Evolutionary conservation across 441 rosid species (phyloP).

Genomic region (Rhodomyrtus psidioides): DNA sequence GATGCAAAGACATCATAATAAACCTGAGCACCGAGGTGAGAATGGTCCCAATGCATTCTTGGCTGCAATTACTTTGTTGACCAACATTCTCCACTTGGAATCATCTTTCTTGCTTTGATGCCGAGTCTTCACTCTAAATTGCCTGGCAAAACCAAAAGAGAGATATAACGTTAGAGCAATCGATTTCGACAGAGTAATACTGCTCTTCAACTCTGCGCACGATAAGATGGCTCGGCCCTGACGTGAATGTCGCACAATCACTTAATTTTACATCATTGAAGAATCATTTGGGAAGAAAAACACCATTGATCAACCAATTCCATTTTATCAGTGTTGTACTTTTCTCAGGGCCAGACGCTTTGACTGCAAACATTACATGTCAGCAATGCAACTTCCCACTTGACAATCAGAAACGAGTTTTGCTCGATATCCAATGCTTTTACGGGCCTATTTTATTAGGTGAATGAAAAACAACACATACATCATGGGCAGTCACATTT

Average conservation of each 20-base stretch:
- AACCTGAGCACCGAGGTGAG: conserved; percentile 19
- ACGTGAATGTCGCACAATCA: not conserved
- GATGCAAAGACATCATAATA: conserved; percentile 1
- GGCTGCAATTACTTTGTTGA: conserved; percentile 47
- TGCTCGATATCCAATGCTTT: not conserved
- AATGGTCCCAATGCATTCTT: conserved; percentile 48
- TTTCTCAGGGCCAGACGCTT: not conserved
- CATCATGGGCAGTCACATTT: not conserved
- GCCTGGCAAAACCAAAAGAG: conserved; percentile 21
- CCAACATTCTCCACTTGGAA: conserved; percentile 59
- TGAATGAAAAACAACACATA: not conserved
- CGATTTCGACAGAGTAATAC: not conserved
- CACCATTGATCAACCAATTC: not conserved
- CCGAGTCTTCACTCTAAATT: conserved; percentile 55
- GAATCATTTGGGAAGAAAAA: not conserved
- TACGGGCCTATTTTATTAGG: not conserved
- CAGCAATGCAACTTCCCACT: not conserved
- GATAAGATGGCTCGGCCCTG: not conserved
- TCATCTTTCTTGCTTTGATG: conserved; percentile 67
- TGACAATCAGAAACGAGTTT: not conserved
- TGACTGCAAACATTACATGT: fast-evolving
- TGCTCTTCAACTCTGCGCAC: not conserved
- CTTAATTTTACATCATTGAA: not conserved
- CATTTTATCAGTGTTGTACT: not conserved
- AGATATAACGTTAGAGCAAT: not conserved